Percentiles rank a stretch among this genome's conserved stretches.
phyloP scores from a whole-genome alignment of 768 basidiomycete genomes.

The Lentinus tigrinus region DNA sequence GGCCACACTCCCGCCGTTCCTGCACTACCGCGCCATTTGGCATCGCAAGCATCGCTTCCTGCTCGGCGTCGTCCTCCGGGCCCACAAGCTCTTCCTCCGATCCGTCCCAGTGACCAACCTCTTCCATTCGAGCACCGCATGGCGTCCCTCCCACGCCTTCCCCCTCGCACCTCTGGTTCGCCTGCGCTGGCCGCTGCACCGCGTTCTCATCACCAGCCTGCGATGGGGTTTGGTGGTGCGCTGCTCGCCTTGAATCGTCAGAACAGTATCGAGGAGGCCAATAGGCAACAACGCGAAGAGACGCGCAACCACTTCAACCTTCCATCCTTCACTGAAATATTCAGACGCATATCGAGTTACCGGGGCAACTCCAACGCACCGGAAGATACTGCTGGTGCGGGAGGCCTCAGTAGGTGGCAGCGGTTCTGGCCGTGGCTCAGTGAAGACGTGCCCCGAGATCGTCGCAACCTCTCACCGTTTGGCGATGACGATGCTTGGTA shows the following conservation, averaged over 20 bases:
- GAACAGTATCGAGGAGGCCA: slow-evolving; percentile 16
- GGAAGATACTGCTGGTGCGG: neutral
- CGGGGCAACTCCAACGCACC: neutral
- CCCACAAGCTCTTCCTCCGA: slow-evolving; percentile 25
- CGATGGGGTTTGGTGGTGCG: slow-evolving; percentile 67
- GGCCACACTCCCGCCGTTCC: slow-evolving; percentile 58
- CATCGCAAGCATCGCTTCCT: slow-evolving; percentile 37
- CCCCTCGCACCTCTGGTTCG: slow-evolving; percentile 25
- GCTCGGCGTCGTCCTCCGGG: slow-evolving; percentile 34
- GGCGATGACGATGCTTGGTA: slow-evolving; percentile 7
- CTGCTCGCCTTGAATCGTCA: slow-evolving; percentile 45
- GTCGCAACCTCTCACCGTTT: neutral
- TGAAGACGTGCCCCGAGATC: neutral
- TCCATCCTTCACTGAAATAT: slow-evolving; percentile 10
- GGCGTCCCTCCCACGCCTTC: slow-evolving; percentile 23
- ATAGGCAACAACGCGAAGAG: slow-evolving; percentile 12
- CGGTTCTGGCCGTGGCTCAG: neutral
- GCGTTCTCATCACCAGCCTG: slow-evolving; percentile 55
- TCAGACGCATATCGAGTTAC: slow-evolving; percentile 1
- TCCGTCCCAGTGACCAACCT: slow-evolving; percentile 51
- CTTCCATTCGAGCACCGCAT: slow-evolving; percentile 49
- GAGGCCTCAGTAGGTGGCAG: neutral
- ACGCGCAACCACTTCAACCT: slow-evolving; percentile 1
- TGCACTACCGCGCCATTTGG: slow-evolving; percentile 38
- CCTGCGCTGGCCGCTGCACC: slow-evolving; percentile 34